phyloP scores from a whole-genome alignment of 352 stramenopile species.

The Plasmopara viticola region DNA sequence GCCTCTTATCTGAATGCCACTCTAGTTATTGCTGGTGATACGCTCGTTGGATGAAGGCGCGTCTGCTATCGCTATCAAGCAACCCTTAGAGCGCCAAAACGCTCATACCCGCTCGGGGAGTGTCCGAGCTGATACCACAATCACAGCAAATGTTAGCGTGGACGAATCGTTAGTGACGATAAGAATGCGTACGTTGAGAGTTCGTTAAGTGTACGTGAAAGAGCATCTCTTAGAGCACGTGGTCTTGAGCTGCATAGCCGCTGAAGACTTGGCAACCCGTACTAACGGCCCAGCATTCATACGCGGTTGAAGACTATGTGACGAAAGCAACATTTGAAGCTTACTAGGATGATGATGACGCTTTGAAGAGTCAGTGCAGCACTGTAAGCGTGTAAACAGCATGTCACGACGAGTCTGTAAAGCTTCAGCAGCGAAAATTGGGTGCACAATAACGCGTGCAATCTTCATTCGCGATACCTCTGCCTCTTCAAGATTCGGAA shows the following conservation, averaged over 20 bases:
- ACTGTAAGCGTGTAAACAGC: slow-evolving; percentile 34
- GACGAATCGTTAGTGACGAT: not conserved
- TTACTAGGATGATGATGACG: slow-evolving; percentile 2
- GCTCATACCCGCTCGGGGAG: slow-evolving; percentile 41
- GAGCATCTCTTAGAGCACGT: slow-evolving; percentile 25
- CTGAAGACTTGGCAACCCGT: slow-evolving; percentile 25
- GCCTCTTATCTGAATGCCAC: slow-evolving; percentile 73
- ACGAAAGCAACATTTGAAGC: slow-evolving; percentile 23
- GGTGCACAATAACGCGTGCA: slow-evolving; percentile 35
- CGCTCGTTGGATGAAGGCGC: slow-evolving; percentile 38
- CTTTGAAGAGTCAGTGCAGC: not conserved
- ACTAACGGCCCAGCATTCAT: slow-evolving; percentile 37
- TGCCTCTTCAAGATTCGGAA: slow-evolving; percentile 19
- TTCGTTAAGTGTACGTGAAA: slow-evolving; percentile 37
- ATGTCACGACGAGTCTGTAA: slow-evolving; percentile 21
- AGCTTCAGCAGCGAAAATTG: slow-evolving; percentile 19
- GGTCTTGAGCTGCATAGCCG: slow-evolving; percentile 3
- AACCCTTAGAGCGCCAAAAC: slow-evolving; percentile 41
- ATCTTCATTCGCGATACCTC: slow-evolving; percentile 28
- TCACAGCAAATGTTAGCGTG: not conserved
- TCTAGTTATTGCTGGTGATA: slow-evolving; percentile 58
- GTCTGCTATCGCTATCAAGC: slow-evolving; percentile 32
- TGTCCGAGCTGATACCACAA: slow-evolving; percentile 23
- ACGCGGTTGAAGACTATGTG: slow-evolving; percentile 20
- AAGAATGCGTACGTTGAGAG: slow-evolving; percentile 48